These are phyloP conservation scores for Coprinopsis strossmayeri DNA, from an alignment of 768 basidiomycete genomes.

Conservation along the genomic window DNA sequence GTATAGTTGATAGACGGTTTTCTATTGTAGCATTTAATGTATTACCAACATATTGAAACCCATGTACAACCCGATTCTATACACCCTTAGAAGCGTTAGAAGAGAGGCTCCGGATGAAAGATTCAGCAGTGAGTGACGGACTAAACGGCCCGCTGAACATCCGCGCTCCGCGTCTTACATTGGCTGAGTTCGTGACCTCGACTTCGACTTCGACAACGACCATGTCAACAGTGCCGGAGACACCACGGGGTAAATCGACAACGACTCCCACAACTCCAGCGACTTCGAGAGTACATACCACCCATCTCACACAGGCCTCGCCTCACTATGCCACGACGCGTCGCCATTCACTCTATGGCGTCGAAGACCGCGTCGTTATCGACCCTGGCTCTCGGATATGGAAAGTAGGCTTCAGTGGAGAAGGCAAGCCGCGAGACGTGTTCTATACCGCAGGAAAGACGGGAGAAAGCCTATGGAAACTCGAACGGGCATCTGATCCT, in stretches of 20 bases:
- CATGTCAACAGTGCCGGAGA: slow-evolving; percentile 31
- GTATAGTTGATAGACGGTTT: too few relatives aligned
- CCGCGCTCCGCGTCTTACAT: too few relatives aligned
- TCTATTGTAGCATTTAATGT: slow-evolving; percentile 1
- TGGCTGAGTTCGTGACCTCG: too few relatives aligned
- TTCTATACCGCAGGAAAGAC: slow-evolving; percentile 50
- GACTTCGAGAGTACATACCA: slow-evolving; percentile 40
- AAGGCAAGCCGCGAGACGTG: slow-evolving; percentile 85
- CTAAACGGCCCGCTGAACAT: too few relatives aligned
- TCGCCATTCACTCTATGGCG: slow-evolving; percentile 92
- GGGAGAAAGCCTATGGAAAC: slow-evolving; percentile 51
- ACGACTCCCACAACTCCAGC: slow-evolving; percentile 48
- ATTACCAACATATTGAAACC: not conserved
- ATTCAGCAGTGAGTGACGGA: too few relatives aligned
- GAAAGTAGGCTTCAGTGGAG: slow-evolving; percentile 98
- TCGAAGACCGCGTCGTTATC: slow-evolving; percentile 91
- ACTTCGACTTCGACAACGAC: slow-evolving; percentile 1
- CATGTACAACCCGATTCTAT: too few relatives aligned
- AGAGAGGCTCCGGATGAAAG: too few relatives aligned
- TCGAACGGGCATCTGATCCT: slow-evolving; percentile 46
- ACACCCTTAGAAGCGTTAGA: too few relatives aligned
- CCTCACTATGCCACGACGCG: slow-evolving; percentile 82
- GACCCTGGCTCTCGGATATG: slow-evolving; percentile 92
- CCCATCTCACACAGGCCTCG: slow-evolving; percentile 53
- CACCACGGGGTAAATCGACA: slow-evolving; percentile 32